phyloP scores from a whole-genome alignment of 306 rosid genomes.

The Trifolium repens region DNA sequence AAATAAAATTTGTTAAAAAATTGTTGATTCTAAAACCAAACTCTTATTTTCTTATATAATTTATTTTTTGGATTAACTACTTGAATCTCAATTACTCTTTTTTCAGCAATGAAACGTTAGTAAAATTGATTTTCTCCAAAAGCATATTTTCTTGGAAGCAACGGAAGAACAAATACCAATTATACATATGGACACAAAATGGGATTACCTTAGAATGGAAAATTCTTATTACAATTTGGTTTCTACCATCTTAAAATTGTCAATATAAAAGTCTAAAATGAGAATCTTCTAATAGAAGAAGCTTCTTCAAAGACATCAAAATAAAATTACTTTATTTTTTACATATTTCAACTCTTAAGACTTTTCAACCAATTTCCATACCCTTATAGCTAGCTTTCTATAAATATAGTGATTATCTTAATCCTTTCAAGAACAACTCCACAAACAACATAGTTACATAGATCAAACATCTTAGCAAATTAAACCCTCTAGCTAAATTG shows the following conservation, averaged over 20 bases:
- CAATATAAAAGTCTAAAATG: conserved; percentile 9
- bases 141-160: background rate
- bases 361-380: background rate
- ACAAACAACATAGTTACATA: background rate
- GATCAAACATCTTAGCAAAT: conserved; percentile 1
- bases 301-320: conserved; percentile 8
- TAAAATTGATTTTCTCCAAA: background rate
- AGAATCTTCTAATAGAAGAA: background rate
- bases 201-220: conserved; percentile 3
- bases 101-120: background rate
- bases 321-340: background rate
- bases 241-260: background rate
- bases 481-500: background rate
- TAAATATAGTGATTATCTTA: conserved; percentile 15
- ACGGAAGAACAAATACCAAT: background rate
- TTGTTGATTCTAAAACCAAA: no score
- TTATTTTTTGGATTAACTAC: no score
- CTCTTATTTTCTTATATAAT: no score
- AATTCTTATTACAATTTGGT: background rate
- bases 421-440: background rate
- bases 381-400: background rate
- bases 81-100: no score
- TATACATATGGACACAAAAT: background rate
- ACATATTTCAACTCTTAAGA: background rate
- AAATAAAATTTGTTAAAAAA: no score